phyloP scores from a whole-genome alignment of 371 early-diverging fungal genomes.

The Mortierella sp. region DNA sequence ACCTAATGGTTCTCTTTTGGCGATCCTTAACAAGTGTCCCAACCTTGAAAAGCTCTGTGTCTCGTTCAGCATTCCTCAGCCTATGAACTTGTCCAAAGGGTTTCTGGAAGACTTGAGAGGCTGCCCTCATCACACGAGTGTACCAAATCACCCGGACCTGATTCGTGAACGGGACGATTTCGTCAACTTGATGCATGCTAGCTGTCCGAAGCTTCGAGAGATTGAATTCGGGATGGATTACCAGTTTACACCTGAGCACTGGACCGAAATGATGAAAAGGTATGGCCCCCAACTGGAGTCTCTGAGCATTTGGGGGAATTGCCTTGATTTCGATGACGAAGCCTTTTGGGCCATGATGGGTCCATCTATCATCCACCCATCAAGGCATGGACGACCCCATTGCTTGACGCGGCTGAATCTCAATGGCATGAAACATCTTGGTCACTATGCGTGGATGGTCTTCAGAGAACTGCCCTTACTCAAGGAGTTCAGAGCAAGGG shows the following conservation, averaged over 20 bases:
- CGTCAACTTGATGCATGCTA: constrained; percentile 1
- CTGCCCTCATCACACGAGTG: no score
- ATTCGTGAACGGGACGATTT: background rate
- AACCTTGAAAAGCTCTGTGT: no score
- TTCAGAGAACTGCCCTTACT: constrained; percentile 14
- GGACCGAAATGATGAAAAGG: constrained; percentile 3
- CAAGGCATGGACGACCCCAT: background rate
- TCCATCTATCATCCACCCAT: constrained; percentile 3
- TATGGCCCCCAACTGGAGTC: constrained; percentile 18
- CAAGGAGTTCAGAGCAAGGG: constrained; percentile 14
- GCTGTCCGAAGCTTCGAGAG: constrained; percentile 15
- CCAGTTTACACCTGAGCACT: background rate
- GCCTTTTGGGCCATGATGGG: constrained; percentile 3
- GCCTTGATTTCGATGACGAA: background rate
- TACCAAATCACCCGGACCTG: no score
- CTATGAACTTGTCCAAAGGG: no score
- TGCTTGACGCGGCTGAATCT: constrained; percentile 19
- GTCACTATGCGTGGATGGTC: background rate
- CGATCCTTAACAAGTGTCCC: no score
- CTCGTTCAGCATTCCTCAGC: no score
- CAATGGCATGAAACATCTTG: background rate
- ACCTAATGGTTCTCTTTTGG: no score
- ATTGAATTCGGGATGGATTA: constrained; percentile 21
- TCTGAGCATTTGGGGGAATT: constrained; percentile 9
- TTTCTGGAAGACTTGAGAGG: no score